Base-by-base conservation (phyloP, 495 filamentous ascomycete genomes). In the Cercophora scortea region DNA sequence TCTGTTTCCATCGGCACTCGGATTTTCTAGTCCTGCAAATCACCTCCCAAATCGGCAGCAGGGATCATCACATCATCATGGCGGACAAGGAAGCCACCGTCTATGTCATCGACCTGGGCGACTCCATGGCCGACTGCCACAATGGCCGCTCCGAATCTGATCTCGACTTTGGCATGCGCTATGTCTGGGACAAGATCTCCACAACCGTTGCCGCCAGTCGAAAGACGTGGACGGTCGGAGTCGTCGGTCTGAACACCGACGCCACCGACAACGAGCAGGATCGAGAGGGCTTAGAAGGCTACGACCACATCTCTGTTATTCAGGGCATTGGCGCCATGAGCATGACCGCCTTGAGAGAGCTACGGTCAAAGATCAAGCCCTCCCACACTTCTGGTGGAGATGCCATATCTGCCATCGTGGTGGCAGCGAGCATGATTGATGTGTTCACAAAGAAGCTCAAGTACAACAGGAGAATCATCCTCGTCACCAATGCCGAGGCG, bases 181-280 rank as follows among this genome's bases (percentile, higher is more conserved):
- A 96, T 75, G 81, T 99, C 45, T 99, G 93, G 93, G 93, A 96
- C 67, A 90, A 84, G 60, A 94, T 97, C 59, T 88, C 88, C 1
- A 82, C 78, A 17, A 95, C 88, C 9, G 83, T 98, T 52, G 78
- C 84, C 12, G 88, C 86, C 19, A 86, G 82, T 32, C 83, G 92
- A 45, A 95, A 94, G 66, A 95, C 87, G 6, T 82, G 84, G 54
- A 81, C 76, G 6, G 62, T 92, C 18, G 90, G 89, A 8, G 88
- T 96, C 10, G 65, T 99, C 50, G 93, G 88, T 9, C 71, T 96
- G 17, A 79, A 87, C 32, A 92, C 91, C 47, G 83, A 94, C 67
- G 84, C 76, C 16, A 92, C 92, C 0, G 57, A 77, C 36, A 89
- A 95, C 57, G 76, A 81, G 1, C 75, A 89, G 34, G 66, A 73